Evolutionary conservation across 805 yeast genomes (phyloP).

Genomic region (Zygoascus flipseniorum): DNA sequence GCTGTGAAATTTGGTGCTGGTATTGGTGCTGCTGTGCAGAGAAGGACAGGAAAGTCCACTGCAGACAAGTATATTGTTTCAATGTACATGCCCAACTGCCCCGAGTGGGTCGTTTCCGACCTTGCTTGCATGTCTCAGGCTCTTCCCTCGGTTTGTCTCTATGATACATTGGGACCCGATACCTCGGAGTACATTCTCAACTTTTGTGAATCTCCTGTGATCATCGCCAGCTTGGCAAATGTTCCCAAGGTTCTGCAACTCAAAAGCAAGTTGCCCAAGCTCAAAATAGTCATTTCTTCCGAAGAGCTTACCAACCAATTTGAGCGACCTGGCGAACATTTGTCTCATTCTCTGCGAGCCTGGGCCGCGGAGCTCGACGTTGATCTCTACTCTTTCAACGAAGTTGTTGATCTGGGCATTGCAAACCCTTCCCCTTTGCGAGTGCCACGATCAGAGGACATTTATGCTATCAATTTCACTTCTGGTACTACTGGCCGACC

Average conservation of each 20-base stretch:
- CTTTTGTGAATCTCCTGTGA: conserved; percentile 54
- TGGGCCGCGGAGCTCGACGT: conserved; percentile 25
- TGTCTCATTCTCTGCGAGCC: conserved; percentile 18
- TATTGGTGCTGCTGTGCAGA: conserved; percentile 33
- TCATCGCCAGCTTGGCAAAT: conserved; percentile 47
- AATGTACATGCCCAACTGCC: conserved; percentile 28
- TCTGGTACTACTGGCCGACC: conserved; percentile 73
- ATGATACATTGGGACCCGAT: conserved; percentile 50
- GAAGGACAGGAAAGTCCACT: conserved; percentile 18
- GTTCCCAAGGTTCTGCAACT: conserved; percentile 40
- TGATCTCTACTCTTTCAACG: conserved; percentile 36
- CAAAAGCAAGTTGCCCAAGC: conserved; percentile 32
- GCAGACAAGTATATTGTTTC: conserved; percentile 13
- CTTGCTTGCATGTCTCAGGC: conserved; percentile 56
- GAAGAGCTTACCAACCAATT: conserved; percentile 35
- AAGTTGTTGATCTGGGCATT: conserved; percentile 35
- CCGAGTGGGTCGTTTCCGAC: conserved; percentile 60
- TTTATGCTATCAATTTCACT: conserved; percentile 61
- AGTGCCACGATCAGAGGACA: conserved; percentile 44
- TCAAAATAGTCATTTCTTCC: conserved; percentile 50
- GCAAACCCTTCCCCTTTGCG: conserved; percentile 38
- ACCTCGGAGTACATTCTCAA: conserved; percentile 56
- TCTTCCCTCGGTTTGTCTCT: conserved; percentile 45
- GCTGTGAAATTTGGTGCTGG: conserved; percentile 46
- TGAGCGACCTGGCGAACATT: conserved; percentile 27